Evolutionary conservation across 176 grass and related monocot species (phyloP).

Genomic region (Avena insularis): DNA sequence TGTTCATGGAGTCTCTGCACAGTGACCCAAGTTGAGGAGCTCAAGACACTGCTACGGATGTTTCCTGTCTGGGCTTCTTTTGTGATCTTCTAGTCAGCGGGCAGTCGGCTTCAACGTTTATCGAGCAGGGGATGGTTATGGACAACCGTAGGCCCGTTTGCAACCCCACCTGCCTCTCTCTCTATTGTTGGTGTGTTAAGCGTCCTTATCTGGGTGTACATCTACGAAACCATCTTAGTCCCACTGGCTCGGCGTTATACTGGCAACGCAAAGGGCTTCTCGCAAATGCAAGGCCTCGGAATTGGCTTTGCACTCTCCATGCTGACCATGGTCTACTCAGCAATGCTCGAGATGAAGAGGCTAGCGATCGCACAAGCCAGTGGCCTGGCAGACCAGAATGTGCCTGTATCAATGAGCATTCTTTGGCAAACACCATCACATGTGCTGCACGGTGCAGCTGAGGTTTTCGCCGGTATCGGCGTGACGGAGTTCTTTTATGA

Average conservation of each 20-base stretch:
- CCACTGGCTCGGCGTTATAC: slow-evolving; percentile 41
- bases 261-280: slow-evolving; percentile 44
- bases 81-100: not conserved
- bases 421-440: slow-evolving; percentile 21
- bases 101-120: slow-evolving; percentile 8
- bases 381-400: not conserved
- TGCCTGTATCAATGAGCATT: slow-evolving; percentile 34
- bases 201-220: slow-evolving; percentile 35
- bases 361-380: not conserved
- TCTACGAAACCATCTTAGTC: slow-evolving; percentile 50
- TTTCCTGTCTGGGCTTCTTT: slow-evolving; percentile 9
- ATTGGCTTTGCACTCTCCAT: slow-evolving; percentile 48
- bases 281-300: slow-evolving; percentile 45
- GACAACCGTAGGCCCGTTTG: slow-evolving; percentile 45
- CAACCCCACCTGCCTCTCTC: slow-evolving; percentile 47
- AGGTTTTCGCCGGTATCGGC: slow-evolving; percentile 36
- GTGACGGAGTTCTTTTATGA: slow-evolving; percentile 51
- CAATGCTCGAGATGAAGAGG: slow-evolving; percentile 48
- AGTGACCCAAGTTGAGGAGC: slow-evolving; percentile 28
- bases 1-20: slow-evolving; percentile 24
- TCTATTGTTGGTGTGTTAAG: slow-evolving; percentile 38
- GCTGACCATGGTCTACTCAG: slow-evolving; percentile 39
- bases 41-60: slow-evolving; percentile 11
- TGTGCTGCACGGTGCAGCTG: slow-evolving; percentile 21
- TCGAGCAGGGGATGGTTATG: slow-evolving; percentile 50